phyloP scores from a whole-genome alignment of 768 basidiomycete genomes.

The Leccinum pellstonianum region DNA sequence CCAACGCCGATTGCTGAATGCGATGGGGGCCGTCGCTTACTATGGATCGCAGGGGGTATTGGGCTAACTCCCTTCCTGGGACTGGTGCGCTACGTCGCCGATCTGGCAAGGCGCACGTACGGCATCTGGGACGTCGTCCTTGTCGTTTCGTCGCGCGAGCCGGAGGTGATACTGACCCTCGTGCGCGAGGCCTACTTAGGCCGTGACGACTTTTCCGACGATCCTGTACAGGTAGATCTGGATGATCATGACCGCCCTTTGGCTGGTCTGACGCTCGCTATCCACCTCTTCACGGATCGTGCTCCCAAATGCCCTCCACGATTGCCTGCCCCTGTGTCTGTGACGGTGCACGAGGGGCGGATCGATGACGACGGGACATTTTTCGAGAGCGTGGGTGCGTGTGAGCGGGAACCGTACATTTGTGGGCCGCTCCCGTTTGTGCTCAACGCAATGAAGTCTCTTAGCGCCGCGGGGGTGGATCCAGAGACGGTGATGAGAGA shows the following conservation, averaged over 20 bases:
- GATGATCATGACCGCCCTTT: neutral
- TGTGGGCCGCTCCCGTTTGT: constrained; percentile 29
- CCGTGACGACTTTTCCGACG: neutral
- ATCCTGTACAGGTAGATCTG: neutral
- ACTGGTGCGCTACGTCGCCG: constrained; percentile 38
- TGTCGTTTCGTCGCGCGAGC: constrained; percentile 52
- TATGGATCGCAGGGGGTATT: constrained; percentile 67
- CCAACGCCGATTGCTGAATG: constrained; percentile 24
- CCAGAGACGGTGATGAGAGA: constrained; percentile 24
- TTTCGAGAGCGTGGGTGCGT: constrained; percentile 19
- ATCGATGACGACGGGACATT: constrained; percentile 20
- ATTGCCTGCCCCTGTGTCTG: constrained; percentile 9
- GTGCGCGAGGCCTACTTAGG: constrained; percentile 31
- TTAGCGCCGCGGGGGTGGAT: constrained; percentile 22
- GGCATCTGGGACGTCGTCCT: constrained; percentile 45
- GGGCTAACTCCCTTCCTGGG: constrained; percentile 65
- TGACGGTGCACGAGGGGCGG: constrained; percentile 18
- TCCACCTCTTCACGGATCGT: constrained; percentile 18
- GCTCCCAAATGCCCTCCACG: neutral
- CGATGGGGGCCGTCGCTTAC: constrained; percentile 32
- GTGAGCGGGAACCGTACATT: constrained; percentile 18
- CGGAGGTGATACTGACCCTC: constrained; percentile 47
- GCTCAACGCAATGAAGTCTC: constrained; percentile 22
- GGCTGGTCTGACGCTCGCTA: constrained; percentile 16
- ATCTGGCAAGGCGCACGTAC: constrained; percentile 13